Conservation (phyloP, 2,329 filamentous ascomycete genomes). For the Drechslerella stenobrocha region DNA sequence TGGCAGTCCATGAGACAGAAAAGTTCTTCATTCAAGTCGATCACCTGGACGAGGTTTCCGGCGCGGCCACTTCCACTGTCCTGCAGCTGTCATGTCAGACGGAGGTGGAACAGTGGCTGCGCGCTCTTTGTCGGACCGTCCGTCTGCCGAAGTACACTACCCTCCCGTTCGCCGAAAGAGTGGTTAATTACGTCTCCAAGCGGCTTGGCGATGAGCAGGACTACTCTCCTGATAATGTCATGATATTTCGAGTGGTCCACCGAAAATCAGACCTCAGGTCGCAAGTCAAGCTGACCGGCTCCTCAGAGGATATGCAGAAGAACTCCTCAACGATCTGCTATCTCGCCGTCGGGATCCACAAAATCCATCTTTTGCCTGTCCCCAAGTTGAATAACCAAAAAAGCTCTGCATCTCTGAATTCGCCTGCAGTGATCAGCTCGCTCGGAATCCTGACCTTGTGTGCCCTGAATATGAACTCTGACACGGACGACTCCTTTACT, state of each 20-base stretch:
- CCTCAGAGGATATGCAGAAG: conserved; percentile 69
- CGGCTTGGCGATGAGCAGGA: conserved; percentile 68
- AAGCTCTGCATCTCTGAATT: conserved; percentile 58
- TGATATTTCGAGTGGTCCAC: conserved; percentile 70
- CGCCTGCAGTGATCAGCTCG: conserved; percentile 59
- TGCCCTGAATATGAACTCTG: conserved; percentile 62
- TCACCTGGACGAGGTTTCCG: conserved; percentile 65
- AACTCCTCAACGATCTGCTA: conserved; percentile 68
- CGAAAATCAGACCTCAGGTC: conserved; percentile 63
- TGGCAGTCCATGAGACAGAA: conserved; percentile 69
- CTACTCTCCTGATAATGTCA: conserved; percentile 69
- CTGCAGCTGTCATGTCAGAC: conserved; percentile 57
- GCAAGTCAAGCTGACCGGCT: conserved; percentile 59
- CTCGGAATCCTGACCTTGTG: conserved; percentile 68
- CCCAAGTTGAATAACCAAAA: conserved; percentile 63
- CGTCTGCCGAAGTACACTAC: conserved; percentile 61
- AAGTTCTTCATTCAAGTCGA: conserved; percentile 70
- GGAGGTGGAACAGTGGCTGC: conserved; percentile 69
- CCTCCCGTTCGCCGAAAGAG: conserved; percentile 55
- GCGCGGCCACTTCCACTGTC: conserved; percentile 51
- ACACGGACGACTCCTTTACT: conserved; percentile 68
- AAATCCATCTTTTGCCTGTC: conserved; percentile 69
- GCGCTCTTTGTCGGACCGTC: conserved; percentile 65
- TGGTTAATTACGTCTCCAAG: conserved; percentile 66
- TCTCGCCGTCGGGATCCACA: conserved; percentile 70